These are phyloP conservation scores for Spiraea crenata DNA, from an alignment of 331 rosid species.

Conservation along the genomic window DNA sequence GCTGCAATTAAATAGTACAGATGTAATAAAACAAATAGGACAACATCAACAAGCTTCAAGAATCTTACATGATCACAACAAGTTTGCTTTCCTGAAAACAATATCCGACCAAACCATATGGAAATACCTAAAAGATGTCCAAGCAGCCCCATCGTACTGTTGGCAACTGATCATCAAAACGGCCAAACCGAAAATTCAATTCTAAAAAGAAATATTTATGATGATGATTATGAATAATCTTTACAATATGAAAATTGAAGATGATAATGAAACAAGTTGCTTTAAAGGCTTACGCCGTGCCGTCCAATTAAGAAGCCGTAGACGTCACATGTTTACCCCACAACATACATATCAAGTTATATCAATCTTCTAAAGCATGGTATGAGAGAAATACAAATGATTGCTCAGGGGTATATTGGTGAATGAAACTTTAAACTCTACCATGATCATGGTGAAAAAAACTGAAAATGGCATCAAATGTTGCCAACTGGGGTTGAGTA, in stretches of 20 bases:
- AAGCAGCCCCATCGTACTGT: conserved; percentile 41
- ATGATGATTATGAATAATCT: conserved; percentile 2
- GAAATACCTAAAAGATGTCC: conserved; percentile 53
- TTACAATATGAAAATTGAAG: conserved; percentile 12
- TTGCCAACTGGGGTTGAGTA: conserved; percentile 7
- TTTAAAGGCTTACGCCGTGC: conserved; percentile 30
- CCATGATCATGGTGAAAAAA: conserved; percentile 13
- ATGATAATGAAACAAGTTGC: conserved; percentile 38
- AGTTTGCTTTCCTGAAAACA: conserved; percentile 46
- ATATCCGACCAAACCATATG: conserved; percentile 42
- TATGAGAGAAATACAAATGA: conserved; percentile 19
- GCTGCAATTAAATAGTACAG: conserved; percentile 24
- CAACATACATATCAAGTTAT: not conserved
- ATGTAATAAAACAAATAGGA: conserved; percentile 20
- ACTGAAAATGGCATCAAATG: conserved; percentile 4
- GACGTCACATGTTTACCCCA: conserved; percentile 32
- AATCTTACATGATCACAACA: conserved; percentile 56
- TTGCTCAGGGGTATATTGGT: not conserved
- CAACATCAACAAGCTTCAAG: conserved; percentile 59
- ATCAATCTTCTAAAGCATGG: not conserved
- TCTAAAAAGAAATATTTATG: conserved; percentile 17
- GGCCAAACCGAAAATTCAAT: conserved; percentile 18
- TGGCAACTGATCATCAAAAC: conserved; percentile 46
- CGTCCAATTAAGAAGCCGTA: conserved; percentile 34
- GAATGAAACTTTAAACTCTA: not conserved